Base-by-base conservation (phyloP, 768 basidiomycete genomes). In the Lactarius deliciosus region DNA sequence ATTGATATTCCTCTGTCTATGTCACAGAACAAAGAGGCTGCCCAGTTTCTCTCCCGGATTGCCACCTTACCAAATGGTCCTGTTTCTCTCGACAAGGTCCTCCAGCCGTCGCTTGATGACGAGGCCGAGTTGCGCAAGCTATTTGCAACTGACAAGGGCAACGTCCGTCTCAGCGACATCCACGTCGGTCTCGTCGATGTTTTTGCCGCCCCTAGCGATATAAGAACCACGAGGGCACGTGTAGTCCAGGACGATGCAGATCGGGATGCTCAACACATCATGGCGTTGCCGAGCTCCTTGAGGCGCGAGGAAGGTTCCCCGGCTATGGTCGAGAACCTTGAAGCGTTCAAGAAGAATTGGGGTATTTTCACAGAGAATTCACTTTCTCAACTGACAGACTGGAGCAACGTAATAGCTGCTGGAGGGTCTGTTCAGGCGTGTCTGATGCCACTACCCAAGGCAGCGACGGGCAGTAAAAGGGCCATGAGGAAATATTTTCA, bases 271-370 rank as follows among this genome's bases (percentile, higher is more conserved):
- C 79, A 83, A 47, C 79, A 86, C 73, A 76, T 86, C 47, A 83
- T 87, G 80, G 82, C 85, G 0, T 73, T 87, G n/a, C 73, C 77
- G 4, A 78, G 79, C 18, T 70, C 70, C 2, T 74, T 77, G 22
- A 77, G 86, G 56, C 81, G 82, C 73, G 74, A 79, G 64, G 83
- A 86, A 54, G 84, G 85, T 38, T 72, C 76, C 2, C 81, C 82
- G 2, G 76, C 79, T 58, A 85, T 83, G 76, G 83, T 83, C 11
- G 69, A 76, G 1, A 76, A 76, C 68, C 72, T 86, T 15, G 86
- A 86, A 22, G 82, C 84, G 57, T 89, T 87, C 78, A 82, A 82
- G 76, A 82, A 81, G 76, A 86, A 86, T 71, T 89, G 86, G 86
- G 64, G 80, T 13, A 77, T 87, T 47, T 89, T 89, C 74, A 83